A percentile compares a stretch with the other conserved stretches of the same genome.
Conservation (phyloP, 1,139 yeast genomes). For the Casaregolazyma lundiana region DNA sequence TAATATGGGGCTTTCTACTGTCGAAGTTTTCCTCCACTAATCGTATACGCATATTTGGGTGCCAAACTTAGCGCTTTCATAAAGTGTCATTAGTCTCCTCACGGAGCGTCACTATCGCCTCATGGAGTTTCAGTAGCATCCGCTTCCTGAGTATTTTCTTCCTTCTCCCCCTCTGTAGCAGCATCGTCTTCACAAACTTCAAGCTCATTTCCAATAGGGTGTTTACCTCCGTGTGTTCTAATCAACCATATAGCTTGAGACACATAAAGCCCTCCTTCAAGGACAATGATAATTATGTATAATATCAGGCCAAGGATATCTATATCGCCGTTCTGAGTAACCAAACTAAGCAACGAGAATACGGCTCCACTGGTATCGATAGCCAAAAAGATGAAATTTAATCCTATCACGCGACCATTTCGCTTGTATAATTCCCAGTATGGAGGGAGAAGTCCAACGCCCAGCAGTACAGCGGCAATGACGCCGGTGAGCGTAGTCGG, state of each 20-base stretch:
- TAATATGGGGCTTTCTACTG: no score
- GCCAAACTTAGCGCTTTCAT: no score
- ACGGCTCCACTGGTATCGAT: constrained; percentile 81
- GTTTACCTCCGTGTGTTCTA: constrained; percentile 38
- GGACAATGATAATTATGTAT: constrained; percentile 62
- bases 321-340: constrained; percentile 36
- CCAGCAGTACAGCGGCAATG: constrained; percentile 69
- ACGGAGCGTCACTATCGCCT: no score
- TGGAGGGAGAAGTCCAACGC: constrained; percentile 80
- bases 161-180: not conserved
- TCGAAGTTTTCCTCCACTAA: no score
- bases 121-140: no score
- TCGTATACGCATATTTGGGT: no score
- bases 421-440: constrained; percentile 79
- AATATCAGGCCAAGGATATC: constrained; percentile 76
- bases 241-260: constrained; percentile 71
- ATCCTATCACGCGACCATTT: constrained; percentile 79
- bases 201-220: not conserved
- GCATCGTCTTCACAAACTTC: not conserved
- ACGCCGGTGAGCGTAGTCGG: constrained; percentile 77
- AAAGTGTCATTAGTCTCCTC: no score
- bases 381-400: constrained; percentile 73
- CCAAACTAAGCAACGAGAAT: constrained; percentile 58
- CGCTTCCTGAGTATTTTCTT: not conserved
- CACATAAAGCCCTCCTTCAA: constrained; percentile 72